Evolutionary conservation across 2,329 filamentous ascomycete species (phyloP), one percentile per base, ranked within the genome.

Genomic region (Trichoderma citrinoviride): DNA sequence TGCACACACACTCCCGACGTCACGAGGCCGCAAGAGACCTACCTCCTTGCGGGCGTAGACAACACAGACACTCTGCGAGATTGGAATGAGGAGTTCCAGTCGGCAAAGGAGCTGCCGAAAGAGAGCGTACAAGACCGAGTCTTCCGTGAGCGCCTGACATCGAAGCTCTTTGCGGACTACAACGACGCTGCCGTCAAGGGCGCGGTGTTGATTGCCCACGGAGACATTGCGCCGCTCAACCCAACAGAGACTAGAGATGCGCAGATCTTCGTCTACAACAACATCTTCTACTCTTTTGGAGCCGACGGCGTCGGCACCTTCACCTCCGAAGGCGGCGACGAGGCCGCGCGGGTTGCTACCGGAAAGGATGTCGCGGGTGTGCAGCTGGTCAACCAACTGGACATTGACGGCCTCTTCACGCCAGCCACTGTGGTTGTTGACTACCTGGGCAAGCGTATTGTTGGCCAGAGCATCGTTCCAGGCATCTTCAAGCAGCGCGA

Each of bases 61-160:
- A 97, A 94, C 75, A 92, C 92, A 0, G 95, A 99, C 74, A 97
- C 93, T 5, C 82, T 99, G 68, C 88, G 95, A 65, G 95, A 99
- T 77, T 99, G 96, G 94, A 99, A 99, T 72, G 95, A 99, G 77
- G 95, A 99, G 75, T 96, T 99, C 75, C 95, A 99, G 77, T 97
- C 94, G 2, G 97, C 95, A 12, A 89, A 92, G 72, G 95, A 99
- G 77, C 85, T 99, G 68, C 93, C 94, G 40, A 94, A 93, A 74
- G 94, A 97, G 69, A 92, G 89, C 7, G 91, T 99, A 12, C 94
- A 97, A 77, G 95, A 99, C 74, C 88, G 94, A 61, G 93, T 99
- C 19, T 98, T 98, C 84, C 87, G 95, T 33, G 95, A 99, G 78
- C 88, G 95, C 37, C 83, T 99, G 63, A 90, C 95, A 7, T 95